Percentiles rank a stretch among this genome's conserved stretches.
Conservation (phyloP, 2,329 filamentous ascomycete genomes). For the Cladosporium colombiae region DNA sequence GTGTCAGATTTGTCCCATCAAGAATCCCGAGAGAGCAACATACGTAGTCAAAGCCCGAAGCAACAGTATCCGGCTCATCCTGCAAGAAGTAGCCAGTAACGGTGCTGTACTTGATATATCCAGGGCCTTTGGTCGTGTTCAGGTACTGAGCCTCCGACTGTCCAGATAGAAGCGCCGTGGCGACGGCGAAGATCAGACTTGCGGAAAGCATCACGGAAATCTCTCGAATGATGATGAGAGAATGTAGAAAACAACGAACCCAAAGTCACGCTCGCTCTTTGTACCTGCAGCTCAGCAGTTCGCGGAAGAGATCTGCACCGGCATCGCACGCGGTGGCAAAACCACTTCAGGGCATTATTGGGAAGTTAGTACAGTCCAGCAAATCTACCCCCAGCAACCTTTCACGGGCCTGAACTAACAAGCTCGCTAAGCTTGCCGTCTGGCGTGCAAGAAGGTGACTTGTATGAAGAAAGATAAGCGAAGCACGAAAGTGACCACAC, state of each 20-base stretch:
- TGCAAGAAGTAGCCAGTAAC: conserved; percentile 65
- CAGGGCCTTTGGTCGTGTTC: conserved; percentile 18
- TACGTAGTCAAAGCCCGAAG: conserved; percentile 65
- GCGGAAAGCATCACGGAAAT: not conserved
- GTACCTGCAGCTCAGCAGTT: not conserved
- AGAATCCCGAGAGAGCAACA: conserved; percentile 1
- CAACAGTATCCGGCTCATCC: conserved; percentile 58
- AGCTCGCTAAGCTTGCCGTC: conserved; percentile 11
- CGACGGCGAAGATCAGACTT: not conserved
- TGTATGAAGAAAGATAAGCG: conserved; percentile 4
- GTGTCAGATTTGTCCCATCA: not conserved
- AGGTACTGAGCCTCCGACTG: conserved; percentile 21
- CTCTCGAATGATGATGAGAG: not conserved
- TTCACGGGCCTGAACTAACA: not conserved
- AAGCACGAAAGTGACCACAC: not conserved
- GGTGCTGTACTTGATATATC: conserved; percentile 60
- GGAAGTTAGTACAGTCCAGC: not conserved
- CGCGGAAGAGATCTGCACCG: not conserved
- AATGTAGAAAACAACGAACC: not conserved
- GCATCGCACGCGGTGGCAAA: not conserved
- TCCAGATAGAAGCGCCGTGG: conserved; percentile 6
- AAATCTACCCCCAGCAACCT: not conserved
- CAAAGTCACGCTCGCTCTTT: not conserved
- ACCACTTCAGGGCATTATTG: not conserved
- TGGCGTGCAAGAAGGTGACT: not conserved